phyloP scores from a whole-genome alignment of 192 early-diverging fungal species.

The Backusella mclennaniae region DNA sequence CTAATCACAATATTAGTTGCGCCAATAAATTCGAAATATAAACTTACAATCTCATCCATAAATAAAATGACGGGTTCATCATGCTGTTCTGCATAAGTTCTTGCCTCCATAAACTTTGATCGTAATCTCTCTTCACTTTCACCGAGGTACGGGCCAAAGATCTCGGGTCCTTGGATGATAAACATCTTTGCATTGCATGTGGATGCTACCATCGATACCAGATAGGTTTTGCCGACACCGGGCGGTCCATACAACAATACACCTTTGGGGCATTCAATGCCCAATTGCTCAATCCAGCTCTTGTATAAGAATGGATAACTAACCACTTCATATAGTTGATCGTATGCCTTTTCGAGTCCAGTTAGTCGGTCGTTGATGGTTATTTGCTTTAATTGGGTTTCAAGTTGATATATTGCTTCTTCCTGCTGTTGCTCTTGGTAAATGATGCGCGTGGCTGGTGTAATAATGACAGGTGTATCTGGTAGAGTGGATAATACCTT shows the following conservation, averaged over 20 bases:
- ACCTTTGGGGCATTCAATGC: constrained; percentile 82
- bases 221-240: constrained; percentile 91
- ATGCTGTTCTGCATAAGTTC: constrained; percentile 12
- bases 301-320: constrained; percentile 72
- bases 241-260: constrained; percentile 92
- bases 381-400: not conserved
- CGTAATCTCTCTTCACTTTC: constrained; percentile 85
- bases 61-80: constrained; percentile 76
- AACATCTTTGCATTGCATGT: constrained; percentile 69
- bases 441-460: constrained; percentile 11
- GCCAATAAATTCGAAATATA: not conserved
- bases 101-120: constrained; percentile 67
- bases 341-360: constrained; percentile 74
- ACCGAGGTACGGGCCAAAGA: constrained; percentile 80
- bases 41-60: constrained; percentile 89
- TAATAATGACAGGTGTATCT: not conserved
- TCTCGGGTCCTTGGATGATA: constrained; percentile 77
- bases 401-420: not conserved
- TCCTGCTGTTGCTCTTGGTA: not conserved
- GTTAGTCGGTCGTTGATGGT: constrained; percentile 31
- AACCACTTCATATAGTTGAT: constrained; percentile 73
- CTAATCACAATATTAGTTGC: constrained; percentile 17
- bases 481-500: constrained; percentile 15
- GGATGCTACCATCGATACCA: constrained; percentile 70
- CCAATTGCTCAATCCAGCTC: constrained; percentile 56